Percentiles rank a stretch among this genome's conserved stretches.
Evolutionary conservation across 2,329 filamentous ascomycete genomes (phyloP).

Genomic region (Hypoxylon sp.): DNA sequence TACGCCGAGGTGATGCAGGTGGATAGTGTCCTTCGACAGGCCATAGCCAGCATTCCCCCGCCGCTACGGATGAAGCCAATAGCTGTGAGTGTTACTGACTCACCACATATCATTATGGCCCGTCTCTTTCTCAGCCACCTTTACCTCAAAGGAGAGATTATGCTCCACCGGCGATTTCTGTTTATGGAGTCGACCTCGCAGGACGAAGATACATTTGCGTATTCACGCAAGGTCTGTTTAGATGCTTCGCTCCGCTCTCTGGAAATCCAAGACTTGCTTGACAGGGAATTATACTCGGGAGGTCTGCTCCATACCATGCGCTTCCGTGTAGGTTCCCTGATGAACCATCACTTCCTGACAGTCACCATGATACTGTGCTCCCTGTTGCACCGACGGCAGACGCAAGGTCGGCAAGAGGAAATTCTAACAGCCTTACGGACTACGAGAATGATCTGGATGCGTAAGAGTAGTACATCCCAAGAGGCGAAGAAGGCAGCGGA

Average conservation of each 20-base stretch:
- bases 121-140: constrained; percentile 19
- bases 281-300: constrained; percentile 11
- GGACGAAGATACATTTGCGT: constrained; percentile 14
- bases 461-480: constrained; percentile 2
- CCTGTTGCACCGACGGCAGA: constrained; percentile 8
- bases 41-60: constrained; percentile 13
- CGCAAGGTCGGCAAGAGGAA: constrained; percentile 11
- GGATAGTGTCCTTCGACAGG: constrained; percentile 14
- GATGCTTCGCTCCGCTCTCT: constrained; percentile 15
- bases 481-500: constrained; percentile 20
- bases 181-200: constrained; percentile 11
- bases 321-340: constrained; percentile 18
- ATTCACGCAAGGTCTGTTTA: constrained; percentile 14
- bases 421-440: constrained; percentile 8
- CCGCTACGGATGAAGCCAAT: constrained; percentile 13
- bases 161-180: constrained; percentile 14
- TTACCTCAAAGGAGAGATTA: constrained; percentile 18
- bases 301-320: constrained; percentile 19
- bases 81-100: constrained; percentile 20
- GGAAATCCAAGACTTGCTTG: constrained; percentile 15
- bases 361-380: constrained; percentile 20
- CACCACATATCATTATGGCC: constrained; percentile 20
- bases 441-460: constrained; percentile 23
- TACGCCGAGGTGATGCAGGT: constrained; percentile 21
- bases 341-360: constrained; percentile 23